These are phyloP conservation scores for Paramecium sexaurelia DNA, from an alignment of 73 alveolate species.

Conservation along the genomic window DNA sequence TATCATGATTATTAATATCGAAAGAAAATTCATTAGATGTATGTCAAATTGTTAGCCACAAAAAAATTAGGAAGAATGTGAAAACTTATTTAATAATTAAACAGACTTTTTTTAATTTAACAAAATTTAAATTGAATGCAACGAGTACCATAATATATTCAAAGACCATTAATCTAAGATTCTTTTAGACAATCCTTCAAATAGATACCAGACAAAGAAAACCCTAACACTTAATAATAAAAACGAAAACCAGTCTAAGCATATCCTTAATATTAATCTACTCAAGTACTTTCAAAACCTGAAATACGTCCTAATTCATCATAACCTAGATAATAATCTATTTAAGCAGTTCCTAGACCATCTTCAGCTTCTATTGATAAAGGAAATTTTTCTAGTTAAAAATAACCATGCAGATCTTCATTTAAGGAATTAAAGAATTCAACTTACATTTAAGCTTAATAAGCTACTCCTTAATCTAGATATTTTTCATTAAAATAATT, in stretches of 20 bases:
- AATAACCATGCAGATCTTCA: constrained; percentile 39
- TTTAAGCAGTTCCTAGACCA: constrained; percentile 44
- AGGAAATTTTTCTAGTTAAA: not conserved
- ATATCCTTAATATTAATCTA: not conserved
- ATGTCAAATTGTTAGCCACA: not conserved
- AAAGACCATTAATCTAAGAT: not conserved
- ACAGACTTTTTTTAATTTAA: constrained; percentile 43
- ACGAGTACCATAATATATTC: constrained; percentile 41
- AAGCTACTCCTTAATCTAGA: constrained; percentile 8
- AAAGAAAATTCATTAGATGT: not conserved
- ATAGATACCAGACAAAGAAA: not conserved
- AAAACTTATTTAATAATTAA: not conserved
- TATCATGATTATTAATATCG: not conserved
- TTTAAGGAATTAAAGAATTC: constrained; percentile 40
- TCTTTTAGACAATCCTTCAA: constrained; percentile 2
- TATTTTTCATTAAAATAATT: constrained; percentile 8
- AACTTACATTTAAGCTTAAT: not conserved
- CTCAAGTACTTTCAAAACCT: not conserved
- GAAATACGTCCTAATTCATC: constrained; percentile 36
- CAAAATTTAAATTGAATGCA: constrained; percentile 39
- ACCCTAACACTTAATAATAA: not conserved
- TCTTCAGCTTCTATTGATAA: constrained; percentile 45
- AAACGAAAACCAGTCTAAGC: not conserved
- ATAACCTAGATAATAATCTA: constrained; percentile 10
- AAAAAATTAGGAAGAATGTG: not conserved